Base-by-base conservation (phyloP, 2,329 filamentous ascomycete genomes). In the Penicillium sp. region DNA sequence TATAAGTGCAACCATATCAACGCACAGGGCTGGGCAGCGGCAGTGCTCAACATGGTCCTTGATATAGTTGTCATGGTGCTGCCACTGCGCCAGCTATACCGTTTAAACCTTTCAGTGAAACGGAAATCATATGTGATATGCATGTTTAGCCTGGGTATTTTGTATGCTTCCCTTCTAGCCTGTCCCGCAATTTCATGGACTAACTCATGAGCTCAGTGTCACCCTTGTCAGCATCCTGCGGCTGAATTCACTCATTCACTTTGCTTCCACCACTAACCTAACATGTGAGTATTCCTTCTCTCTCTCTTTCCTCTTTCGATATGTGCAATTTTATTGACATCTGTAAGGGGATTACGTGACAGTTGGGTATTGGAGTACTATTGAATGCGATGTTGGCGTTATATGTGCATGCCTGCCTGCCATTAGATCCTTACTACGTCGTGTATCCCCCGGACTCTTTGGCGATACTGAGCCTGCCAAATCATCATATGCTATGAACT, bases 201-300 rank as follows among this genome's bases (percentile, higher is more conserved):
- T 63, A 41, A 62, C 42, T n/a, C 29, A 8, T 33, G 33, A 9
- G 29, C 38, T 27, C 13, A 80, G 76, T 53, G 76, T 79, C 40
- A 80, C 77, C 3, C 59, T 81, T n/a, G 70, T 80, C 58, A 78
- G 76, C 55, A 73, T 77, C 48, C 65, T 81, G 29, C 77, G 78
- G n/a, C 68, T 81, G 3, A 69, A 72, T 12, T 76, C 75, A 7
- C 71, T 81, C 19, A 72, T 80, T 47, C 60, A 67, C 43, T 80
- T 81, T 59, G 75, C 74, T 10, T 71, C 66, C 37, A 78, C 78
- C 3, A 45, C 61, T 1, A 80, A 81, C 61, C 63, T 76, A 2
- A 77, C 74, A 4, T 76, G 72, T 74, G 38, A 64, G 62, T 61
- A 15, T 29, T 17, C 0, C n/a, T 4, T 13, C 15, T 19, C 4